Conservation (phyloP, 2,329 filamentous ascomycete species). For the Polychaeton citri region DNA sequence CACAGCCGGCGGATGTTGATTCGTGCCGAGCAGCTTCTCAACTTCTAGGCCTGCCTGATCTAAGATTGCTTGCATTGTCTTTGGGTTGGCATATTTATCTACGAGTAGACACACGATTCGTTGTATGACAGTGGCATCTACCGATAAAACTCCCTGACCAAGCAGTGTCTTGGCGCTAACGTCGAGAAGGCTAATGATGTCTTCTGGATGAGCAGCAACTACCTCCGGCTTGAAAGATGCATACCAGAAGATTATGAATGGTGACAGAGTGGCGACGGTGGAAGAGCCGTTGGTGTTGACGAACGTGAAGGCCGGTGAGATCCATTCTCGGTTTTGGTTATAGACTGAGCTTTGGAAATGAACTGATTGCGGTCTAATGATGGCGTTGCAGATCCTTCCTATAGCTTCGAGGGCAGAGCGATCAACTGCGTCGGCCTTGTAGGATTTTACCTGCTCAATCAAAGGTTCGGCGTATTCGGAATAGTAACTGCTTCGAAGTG, state of each 20-base stretch:
- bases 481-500: constrained; percentile 28
- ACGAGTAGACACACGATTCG: constrained; percentile 33
- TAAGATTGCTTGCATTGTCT: constrained; percentile 24
- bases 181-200: constrained; percentile 14
- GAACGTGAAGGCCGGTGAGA: constrained; percentile 14
- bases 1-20: constrained; percentile 29
- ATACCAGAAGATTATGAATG: constrained; percentile 19
- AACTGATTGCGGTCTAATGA: constrained; percentile 40
- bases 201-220: constrained; percentile 9
- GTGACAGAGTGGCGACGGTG: constrained; percentile 7
- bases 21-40: constrained; percentile 24
- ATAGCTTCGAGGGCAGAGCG: constrained; percentile 44
- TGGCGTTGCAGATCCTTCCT: constrained; percentile 46
- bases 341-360: constrained; percentile 28
- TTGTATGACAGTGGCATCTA: constrained; percentile 22
- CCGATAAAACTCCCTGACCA: constrained; percentile 9
- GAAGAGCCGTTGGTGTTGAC: constrained; percentile 1
- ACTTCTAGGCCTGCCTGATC: constrained; percentile 18
- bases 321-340: constrained; percentile 15
- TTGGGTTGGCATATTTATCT: constrained; percentile 34
- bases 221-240: constrained; percentile 18
- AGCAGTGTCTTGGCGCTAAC: constrained; percentile 11
- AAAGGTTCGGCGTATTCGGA: constrained; percentile 33
- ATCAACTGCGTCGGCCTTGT: constrained; percentile 26
- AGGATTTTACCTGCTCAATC: constrained; percentile 20